Evolutionary conservation across 352 stramenopile species (phyloP), one percentile per base, ranked within the genome.

Genomic region (Phytophthora pisi): DNA sequence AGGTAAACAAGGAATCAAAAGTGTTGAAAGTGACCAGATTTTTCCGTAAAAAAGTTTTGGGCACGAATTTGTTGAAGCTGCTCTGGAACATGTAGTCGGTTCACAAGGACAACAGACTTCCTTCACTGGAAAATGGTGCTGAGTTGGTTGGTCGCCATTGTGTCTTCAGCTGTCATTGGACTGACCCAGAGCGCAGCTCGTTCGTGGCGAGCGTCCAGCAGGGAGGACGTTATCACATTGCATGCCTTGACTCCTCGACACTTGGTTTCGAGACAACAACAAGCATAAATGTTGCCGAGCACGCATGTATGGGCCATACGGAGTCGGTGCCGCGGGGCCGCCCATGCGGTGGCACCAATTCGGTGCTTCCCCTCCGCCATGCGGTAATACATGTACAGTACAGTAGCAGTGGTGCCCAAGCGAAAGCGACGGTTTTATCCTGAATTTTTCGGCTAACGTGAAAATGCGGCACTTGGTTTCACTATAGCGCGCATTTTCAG

Each of bases 181-280:
- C 4, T 20, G 20, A 20, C 20, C 20, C 20, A 20, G 20, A 20
- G 20, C 20, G 20, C 20, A 34, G 30, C 31, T 40, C 34, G 26
- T 30, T 40, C 34, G 8, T 40, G 10, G 34, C 34, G 34, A 40
- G 4, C 34, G 13, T 40, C 34, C 34, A 40, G 34, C 9, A 40
- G 34, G 34, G 30, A 20, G 26, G 26, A 5, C 26, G 26, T 55
- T 13, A 23, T 54, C 15, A 23, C 59, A 43, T 15, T 64, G 20
- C 20, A 20, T 20, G 20, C 20, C 20, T 20, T 20, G 20, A 20
- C 20, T 20, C 20, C 42, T 28, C 23, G 18, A 7, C 43, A 23
- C 46, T 60, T 26, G 30, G 30, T 47, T 45, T 52, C 59, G 59
- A 66, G 38, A 62, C 42, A 56, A 50, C 61, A 38, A 62, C 61